Evolutionary conservation across 2,329 filamentous ascomycete genomes (phyloP), one percentile per base, ranked within the genome.

Genomic region (Apiospora saccharicola): DNA sequence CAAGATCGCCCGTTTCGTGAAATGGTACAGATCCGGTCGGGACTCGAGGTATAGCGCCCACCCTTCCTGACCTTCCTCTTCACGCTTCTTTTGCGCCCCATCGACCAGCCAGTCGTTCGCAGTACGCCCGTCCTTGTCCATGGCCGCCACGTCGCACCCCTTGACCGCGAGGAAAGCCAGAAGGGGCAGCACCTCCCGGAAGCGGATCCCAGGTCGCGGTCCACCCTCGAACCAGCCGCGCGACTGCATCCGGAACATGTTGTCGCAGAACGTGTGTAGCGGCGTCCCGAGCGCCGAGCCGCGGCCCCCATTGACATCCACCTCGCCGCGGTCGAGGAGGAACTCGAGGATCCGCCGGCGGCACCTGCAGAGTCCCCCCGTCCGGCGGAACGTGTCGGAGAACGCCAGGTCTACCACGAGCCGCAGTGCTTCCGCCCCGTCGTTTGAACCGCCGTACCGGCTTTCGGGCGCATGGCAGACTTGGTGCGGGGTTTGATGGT

Each of bases 181-280:
- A 4, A 14, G 14, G 57, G 57, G 30, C 0, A 64, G 19, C 57
- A 64, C 34, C 34, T 41, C 57, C 57, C 10, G 4, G 22, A 14
- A n/a, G 22, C 22, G 14, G 19, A 51, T 4, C 8, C 34, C 5
- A 34, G 30, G 19, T 0, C 13, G 57, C 12, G 57, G 57, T 10
- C 57, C 34, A 19, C 19, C 19, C 34, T 64, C 57, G 19, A 64
- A 64, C 19, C 34, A 64, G 22, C 57, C 57, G 57, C 57, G 57
- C 34, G 57, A 41, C 34, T 41, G 57, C 3, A n/a, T 19, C 30
- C 57, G 37, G 57, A 64, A 64, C 19, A 64, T 34, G 34, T 64
- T 64, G 34, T 64, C 57, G 34, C 57, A 64, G 57, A 64, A 64
- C 34, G 57, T 64, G 34, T 64, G 57, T 4, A 64, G 30, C 30